Evolutionary conservation across 257 asterid genomes (phyloP), one percentile per base, ranked within the genome.

Genomic region (Striga asiatica): DNA sequence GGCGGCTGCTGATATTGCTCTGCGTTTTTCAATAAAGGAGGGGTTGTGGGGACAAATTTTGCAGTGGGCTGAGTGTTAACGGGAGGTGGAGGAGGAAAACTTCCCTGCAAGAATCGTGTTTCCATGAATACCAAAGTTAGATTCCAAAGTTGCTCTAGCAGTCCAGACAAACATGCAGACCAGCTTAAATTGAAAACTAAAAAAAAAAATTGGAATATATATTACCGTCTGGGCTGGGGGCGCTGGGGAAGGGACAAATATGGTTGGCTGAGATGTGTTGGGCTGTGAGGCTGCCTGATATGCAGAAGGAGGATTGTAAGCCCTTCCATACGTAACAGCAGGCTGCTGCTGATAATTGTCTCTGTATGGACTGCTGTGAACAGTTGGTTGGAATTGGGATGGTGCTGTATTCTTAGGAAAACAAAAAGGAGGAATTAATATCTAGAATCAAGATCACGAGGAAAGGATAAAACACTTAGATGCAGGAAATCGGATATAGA

Each of bases 1-100:
- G 76, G 9, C 18, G 92, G 89, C 72, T 84, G 98, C 72, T 91
- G 96, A 81, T 87, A 87, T 69, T 80, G 85, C 66, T 77, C 96
- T 18, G 70, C 79, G 19, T 91, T 84, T 77, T 68, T 78, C 61
- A 87, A 71, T 49, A 65, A 34, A 59, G 83, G 95, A 50, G 87
- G 83, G 57, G 75, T 83, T 35, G 93, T n/a, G 55, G 98, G 98
- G 64, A 77, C 79, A 72, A 91, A 91, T 62, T 68, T 81, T 7
- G 69, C 73, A 11, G 89, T 55, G 54, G 87, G 84, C 78, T 78
- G 98, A 54, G 76, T 45, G 69, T 66, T 66, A 69, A 69, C 80
- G 58, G 94, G 88, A 23, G 94, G 87, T 13, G 78, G 83, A 11
- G 76, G 82, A 65, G 76, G 77, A 66, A 81, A 70, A 74, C 74